Evolutionary conservation across 306 rosid genomes (phyloP), one percentile per base, ranked within the genome.

Genomic region (Prunus padus): DNA sequence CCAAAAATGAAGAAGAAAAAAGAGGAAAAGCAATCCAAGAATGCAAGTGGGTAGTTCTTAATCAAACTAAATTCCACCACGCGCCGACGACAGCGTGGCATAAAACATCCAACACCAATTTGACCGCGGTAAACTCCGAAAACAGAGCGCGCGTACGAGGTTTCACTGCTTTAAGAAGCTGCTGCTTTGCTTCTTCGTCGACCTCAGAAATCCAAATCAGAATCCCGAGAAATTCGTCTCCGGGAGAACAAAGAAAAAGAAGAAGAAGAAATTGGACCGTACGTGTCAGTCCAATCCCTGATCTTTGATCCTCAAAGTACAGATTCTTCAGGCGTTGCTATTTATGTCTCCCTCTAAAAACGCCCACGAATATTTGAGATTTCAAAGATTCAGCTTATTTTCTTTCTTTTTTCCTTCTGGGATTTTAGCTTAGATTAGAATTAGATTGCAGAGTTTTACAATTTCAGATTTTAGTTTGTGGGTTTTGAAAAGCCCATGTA

Each of bases 401-500:
- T 3, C 7, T 15, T 8, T 5, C 3, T 13, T 25, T 25, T 23
- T 25, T 6, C 8, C 30, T 59, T 25, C 64, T 25, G 64, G 64
- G 64, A 59, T 23, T 59, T 59, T 46, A 11, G 51, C 51, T 25
- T 59, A 11, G 33, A 59, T 12, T 12, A 59, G 64, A 25, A 16
- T 59, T 23, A 13, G 18, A 13, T 25, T 25, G 18, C 4, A 11
- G 57, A 4, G 13, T 0, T 23, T 11, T 42, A 50, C 44, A 54
- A 5, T 28, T 78, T 56, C 45, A 63, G 12, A 65, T 12, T 70
- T 70, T 44, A 14, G 52, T 51, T 52, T 55, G 74, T 80, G 68
- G 65, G 66, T 44, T 56, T 14, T 4, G 52, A 69, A 73, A 65
- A 45, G 63, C 82, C 83, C 93, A 89, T 91, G 92, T 73, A 62